These are phyloP conservation scores for Saccharomyces mikatae DNA, from an alignment of 805 yeast genomes.

Conservation along the genomic window DNA sequence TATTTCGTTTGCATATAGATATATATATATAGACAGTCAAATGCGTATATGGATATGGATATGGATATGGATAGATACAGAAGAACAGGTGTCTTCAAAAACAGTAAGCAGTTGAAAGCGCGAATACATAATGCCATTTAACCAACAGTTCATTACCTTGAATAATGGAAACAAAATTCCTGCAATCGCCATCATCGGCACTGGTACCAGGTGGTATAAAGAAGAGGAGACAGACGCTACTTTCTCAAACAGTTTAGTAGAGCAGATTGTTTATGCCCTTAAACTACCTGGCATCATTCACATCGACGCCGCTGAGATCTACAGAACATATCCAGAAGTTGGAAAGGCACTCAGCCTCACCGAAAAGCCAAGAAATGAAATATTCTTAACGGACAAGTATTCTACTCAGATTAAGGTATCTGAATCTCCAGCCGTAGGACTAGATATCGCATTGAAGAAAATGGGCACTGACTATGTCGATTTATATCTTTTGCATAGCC, in stretches of 20 bases:
- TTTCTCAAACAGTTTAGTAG: constrained; percentile 29
- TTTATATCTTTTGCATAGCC: constrained; percentile 44
- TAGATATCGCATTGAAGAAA: constrained; percentile 33
- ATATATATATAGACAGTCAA: neutral
- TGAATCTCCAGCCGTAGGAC: constrained; percentile 35
- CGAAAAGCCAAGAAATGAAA: constrained; percentile 39
- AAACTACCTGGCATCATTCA: constrained; percentile 44
- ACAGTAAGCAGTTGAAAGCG: neutral
- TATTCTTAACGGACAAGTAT: constrained; percentile 51
- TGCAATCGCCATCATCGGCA: constrained; percentile 46
- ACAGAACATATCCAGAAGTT: constrained; percentile 46
- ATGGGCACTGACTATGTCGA: constrained; percentile 42
- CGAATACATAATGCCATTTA: constrained; percentile 7
- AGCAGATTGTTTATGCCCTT: constrained; percentile 28
- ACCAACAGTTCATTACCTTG: constrained; percentile 25
- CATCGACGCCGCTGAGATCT: constrained; percentile 51
- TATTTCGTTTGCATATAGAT: neutral
- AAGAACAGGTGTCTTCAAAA: neutral
- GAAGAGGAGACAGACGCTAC: constrained; percentile 17
- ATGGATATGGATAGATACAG: neutral
- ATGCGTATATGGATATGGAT: neutral
- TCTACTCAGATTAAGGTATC: constrained; percentile 22
- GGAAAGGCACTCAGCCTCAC: constrained; percentile 39
- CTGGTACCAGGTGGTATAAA: constrained; percentile 53
- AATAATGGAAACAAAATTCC: constrained; percentile 37